Evolutionary conservation across 2,329 filamentous ascomycete genomes (phyloP).

Genomic region (Colletotrichum liriopes): DNA sequence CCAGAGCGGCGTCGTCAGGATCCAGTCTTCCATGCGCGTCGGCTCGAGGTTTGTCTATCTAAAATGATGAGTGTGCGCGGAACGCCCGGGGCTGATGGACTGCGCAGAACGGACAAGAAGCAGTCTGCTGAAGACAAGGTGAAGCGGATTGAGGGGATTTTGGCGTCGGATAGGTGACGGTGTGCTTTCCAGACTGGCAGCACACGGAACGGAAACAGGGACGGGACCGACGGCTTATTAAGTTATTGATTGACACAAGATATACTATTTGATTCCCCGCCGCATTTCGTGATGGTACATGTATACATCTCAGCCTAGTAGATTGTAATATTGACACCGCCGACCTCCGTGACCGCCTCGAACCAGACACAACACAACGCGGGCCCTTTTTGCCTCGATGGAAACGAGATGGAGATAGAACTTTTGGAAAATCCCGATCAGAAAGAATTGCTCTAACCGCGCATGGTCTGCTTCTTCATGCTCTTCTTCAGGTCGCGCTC

Average conservation of each 20-base stretch:
- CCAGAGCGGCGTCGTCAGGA: slow-evolving; percentile 81
- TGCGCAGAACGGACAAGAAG: slow-evolving; percentile 82
- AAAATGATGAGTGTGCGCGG: background rate
- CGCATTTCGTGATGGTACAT: slow-evolving; percentile 29
- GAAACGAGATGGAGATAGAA: background rate
- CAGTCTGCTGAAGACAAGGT: slow-evolving; percentile 89
- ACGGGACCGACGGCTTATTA: slow-evolving; percentile 24
- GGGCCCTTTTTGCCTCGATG: background rate
- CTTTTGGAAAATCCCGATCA: slow-evolving; percentile 2
- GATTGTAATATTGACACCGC: slow-evolving; percentile 35
- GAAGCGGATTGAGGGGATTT: slow-evolving; percentile 68
- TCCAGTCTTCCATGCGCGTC: slow-evolving; percentile 91
- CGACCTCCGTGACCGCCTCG: background rate
- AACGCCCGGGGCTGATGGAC: slow-evolving; percentile 2
- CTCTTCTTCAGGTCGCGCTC: slow-evolving; percentile 78
- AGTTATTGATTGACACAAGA: slow-evolving; percentile 27
- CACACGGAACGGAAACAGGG: background rate
- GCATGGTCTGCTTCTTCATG: slow-evolving; percentile 69
- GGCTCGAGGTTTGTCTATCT: slow-evolving; percentile 77
- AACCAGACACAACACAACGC: background rate
- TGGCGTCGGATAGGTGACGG: slow-evolving; percentile 52
- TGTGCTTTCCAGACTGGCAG: background rate
- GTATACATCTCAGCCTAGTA: slow-evolving; percentile 31
- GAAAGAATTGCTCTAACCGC: slow-evolving; percentile 56
- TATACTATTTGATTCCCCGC: slow-evolving; percentile 26